Evolutionary conservation across 768 basidiomycete genomes (phyloP).

Genomic region (Daedaleopsis sinensis): DNA sequence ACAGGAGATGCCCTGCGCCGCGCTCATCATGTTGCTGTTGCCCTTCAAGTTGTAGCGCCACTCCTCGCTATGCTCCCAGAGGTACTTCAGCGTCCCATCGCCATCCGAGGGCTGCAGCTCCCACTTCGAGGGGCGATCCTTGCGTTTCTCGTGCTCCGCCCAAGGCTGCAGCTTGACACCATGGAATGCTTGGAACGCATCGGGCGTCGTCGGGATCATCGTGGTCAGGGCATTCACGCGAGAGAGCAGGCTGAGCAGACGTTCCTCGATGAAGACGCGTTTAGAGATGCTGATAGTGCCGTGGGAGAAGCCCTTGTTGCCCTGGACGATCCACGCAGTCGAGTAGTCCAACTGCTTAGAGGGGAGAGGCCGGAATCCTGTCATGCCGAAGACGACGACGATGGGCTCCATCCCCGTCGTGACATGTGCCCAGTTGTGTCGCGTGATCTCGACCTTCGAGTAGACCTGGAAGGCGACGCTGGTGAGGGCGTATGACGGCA

Average conservation of each 20-base stretch:
- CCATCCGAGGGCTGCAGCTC: constrained; percentile 13
- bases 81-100: constrained; percentile 25
- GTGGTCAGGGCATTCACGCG: constrained; percentile 33
- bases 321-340: constrained; percentile 25
- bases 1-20: constrained; percentile 25
- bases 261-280: constrained; percentile 31
- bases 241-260: constrained; percentile 28
- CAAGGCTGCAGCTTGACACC: constrained; percentile 29
- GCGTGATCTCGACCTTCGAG: constrained; percentile 23
- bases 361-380: constrained; percentile 21
- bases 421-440: constrained; percentile 23
- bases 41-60: constrained; percentile 32
- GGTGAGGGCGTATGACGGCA: constrained; percentile 26
- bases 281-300: constrained; percentile 30
- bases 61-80: constrained; percentile 32
- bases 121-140: constrained; percentile 27
- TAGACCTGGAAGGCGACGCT: constrained; percentile 27
- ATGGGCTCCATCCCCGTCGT: constrained; percentile 22
- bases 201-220: constrained; percentile 23
- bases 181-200: constrained; percentile 18
- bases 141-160: constrained; percentile 27
- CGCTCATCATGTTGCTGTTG: constrained; percentile 20
- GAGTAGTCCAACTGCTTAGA: constrained; percentile 24
- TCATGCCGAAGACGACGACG: constrained; percentile 32
- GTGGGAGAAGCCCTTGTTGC: constrained; percentile 24